These are phyloP conservation scores for Lathyrus sativus DNA, from an alignment of 306 rosid species.

Conservation along the genomic window DNA sequence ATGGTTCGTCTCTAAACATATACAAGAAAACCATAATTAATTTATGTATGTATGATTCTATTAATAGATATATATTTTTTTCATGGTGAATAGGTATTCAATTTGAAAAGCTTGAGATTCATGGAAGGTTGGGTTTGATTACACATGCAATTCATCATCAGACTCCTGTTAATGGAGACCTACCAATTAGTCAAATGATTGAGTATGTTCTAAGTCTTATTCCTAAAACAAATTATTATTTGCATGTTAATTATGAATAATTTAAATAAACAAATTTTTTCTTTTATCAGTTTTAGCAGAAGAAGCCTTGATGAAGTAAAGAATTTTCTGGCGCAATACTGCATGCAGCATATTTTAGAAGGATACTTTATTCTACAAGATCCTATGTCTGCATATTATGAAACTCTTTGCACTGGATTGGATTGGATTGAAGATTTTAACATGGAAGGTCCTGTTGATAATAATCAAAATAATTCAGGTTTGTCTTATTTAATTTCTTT, in stretches of 20 bases:
- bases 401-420: slow-evolving; percentile 63
- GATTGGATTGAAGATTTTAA: slow-evolving; percentile 48
- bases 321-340: slow-evolving; percentile 47
- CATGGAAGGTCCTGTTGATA: slow-evolving; percentile 31
- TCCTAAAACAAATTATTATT: background rate
- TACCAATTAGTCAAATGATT: slow-evolving; percentile 34
- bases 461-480: slow-evolving; percentile 37
- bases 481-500: background rate
- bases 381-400: slow-evolving; percentile 59
- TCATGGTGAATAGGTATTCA: slow-evolving; percentile 38
- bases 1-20: slow-evolving; percentile 37
- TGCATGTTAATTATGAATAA: background rate
- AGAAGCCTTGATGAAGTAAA: slow-evolving; percentile 53
- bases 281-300: slow-evolving; percentile 49
- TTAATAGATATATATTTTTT: background rate
- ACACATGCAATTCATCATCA: slow-evolving; percentile 59
- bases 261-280: background rate
- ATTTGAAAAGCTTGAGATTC: slow-evolving; percentile 64
- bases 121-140: slow-evolving; percentile 64
- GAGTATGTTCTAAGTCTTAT: slow-evolving; percentile 1
- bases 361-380: slow-evolving; percentile 58
- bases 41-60: background rate
- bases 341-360: slow-evolving; percentile 37
- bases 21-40: background rate
- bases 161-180: background rate